Evolutionary conservation across 1,284 basidiomycete genomes (phyloP), one percentile per base, ranked within the genome.

Genomic region (Cystobasidium pallidum): DNA sequence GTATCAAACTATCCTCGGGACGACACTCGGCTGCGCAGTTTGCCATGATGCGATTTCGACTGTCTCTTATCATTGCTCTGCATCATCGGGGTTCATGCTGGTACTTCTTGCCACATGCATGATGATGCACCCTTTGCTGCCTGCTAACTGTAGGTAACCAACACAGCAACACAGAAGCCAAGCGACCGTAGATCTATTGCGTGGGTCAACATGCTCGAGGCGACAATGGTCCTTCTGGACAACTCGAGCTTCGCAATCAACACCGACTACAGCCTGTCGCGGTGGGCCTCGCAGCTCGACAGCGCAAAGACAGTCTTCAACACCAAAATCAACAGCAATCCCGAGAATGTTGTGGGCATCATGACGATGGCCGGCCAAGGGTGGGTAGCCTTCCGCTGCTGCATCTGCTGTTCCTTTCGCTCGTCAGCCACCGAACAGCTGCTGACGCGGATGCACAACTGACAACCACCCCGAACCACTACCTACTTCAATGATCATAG

Each of bases 311-410:
- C 89, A 71, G 86, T 98, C 78, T 96, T 97, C 82, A 89, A 90
- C 79, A 89, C 91, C 72, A 99, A 99, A 86, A 91, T 91, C 75
- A 89, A 92, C 81, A 89, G 91, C 47, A 96, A 99, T 83, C 93
- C 95, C 30, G 96, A 99, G 84, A 97, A 91, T 82, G 93, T 92
- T 17, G 94, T 97, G 66, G 95, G 95, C 6, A 83, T 98, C 70
- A 96, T 99, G 94, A 94, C 93, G 47, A 95, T 96, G 91, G 95
- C 93, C 30, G 90, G 91, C 67, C 93, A 93, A 83, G 73, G 64
- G 89, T 89, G 92, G 94, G 88, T 15, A 21, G n/a, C 28, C n/a
- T n/a, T 52, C 13, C 36, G 43, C 24, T 41, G 64, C 47, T 24
- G 71, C 47, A n/a, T n/a, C n/a, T 30, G 72, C 66, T 34, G 68